Evolutionary conservation across 1,284 basidiomycete genomes (phyloP), one percentile per base, ranked within the genome.

Genomic region (Kalmanozyma brasiliensis): DNA sequence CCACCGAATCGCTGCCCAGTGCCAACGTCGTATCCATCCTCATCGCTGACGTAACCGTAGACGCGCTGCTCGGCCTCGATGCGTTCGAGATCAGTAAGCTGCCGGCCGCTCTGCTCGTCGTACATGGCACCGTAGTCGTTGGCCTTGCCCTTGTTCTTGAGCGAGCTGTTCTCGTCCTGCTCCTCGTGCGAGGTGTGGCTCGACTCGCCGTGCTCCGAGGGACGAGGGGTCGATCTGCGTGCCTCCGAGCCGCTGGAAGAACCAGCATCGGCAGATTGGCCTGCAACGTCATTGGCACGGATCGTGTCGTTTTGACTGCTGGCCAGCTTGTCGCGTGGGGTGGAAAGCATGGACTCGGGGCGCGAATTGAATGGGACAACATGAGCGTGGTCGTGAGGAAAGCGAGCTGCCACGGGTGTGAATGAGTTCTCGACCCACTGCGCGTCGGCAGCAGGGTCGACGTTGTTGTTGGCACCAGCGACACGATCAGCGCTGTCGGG

Each of bases 341-440:
- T 46, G 8, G 61, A 47, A 10, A 58, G 53, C 20, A 59, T 41
- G n/a, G 61, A 55, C 6, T 51, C 52, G 23, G 60, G 49, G 20
- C 61, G 60, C 19, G 65, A 64, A 51, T 78, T 75, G 61, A 76
- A 76, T 1, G 71, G 52, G 16, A 77, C 58, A 8, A 61, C 57
- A 30, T 77, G 76, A 2, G 57, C 16, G 32, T 77, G 75, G 23
- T 77, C 74, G 36, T 77, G 74, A 30, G 74, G 76, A 51, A 67
- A 77, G 13, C 74, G 62, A 10, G 74, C 74, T 19, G 73, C 74
- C 3, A 76, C 74, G 6, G 76, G 76, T 0, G 74, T 77, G 51
- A 77, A 78, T 5, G 60, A 64, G 38, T 57, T 84, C 79, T 40
- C 83, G 73, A 20, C 87, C 81, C 91, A 69, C 22, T 60, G 52